These are phyloP conservation scores for Exsudoporus floridanus DNA, from an alignment of 1,284 basidiomycete genomes.

Conservation along the genomic window DNA sequence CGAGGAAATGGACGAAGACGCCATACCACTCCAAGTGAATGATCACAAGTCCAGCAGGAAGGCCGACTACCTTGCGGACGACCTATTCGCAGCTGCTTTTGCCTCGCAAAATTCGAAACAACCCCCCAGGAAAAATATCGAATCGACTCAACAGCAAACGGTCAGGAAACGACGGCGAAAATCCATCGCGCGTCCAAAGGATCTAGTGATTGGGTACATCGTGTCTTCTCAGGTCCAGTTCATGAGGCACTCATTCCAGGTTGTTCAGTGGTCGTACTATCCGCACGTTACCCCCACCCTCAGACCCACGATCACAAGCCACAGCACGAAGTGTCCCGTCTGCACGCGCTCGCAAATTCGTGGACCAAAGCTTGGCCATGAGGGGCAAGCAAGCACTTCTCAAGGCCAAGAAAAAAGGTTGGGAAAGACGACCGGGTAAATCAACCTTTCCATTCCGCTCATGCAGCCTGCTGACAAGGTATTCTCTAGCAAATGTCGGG, in stretches of 20 bases:
- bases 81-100: constrained; percentile 50
- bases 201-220: constrained; percentile 31
- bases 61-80: constrained; percentile 47
- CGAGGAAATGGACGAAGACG: constrained; percentile 18
- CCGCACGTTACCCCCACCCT: constrained; percentile 28
- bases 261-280: constrained; percentile 33
- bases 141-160: constrained; percentile 14
- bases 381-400: constrained; percentile 29
- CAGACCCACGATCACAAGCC: constrained; percentile 20
- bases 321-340: constrained; percentile 32
- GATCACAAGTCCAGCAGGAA: constrained; percentile 13
- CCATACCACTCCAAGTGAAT: neutral
- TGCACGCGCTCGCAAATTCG: constrained; percentile 28
- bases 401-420: constrained; percentile 37
- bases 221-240: neutral
- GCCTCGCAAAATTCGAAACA: constrained; percentile 30
- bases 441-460: neutral
- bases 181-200: constrained; percentile 21
- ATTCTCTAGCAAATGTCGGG: constrained; percentile 28
- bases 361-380: constrained; percentile 34
- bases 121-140: neutral
- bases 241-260: neutral
- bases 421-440: constrained; percentile 47
- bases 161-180: constrained; percentile 28
- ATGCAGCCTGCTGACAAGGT: constrained; percentile 3